A percentile compares a stretch with the other conserved stretches of the same genome.
Evolutionary conservation across 2,329 filamentous ascomycete genomes (phyloP).

Genomic region (Thelonectria rubi): DNA sequence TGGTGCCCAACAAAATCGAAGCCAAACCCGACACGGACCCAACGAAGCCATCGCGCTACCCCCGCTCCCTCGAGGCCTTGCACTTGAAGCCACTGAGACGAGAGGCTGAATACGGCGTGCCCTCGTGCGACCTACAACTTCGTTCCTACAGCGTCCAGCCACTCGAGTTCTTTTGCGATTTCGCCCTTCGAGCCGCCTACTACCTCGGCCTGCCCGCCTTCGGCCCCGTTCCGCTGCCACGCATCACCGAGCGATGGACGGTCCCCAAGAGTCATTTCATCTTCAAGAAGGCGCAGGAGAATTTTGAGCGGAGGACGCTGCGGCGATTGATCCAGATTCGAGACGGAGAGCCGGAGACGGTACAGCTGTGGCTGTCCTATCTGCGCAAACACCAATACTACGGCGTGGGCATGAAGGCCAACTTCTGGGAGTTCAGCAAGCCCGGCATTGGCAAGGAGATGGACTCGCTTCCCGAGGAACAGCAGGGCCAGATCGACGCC

Average conservation of each 20-base stretch:
- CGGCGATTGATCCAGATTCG: constrained; percentile 90
- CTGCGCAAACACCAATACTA: constrained; percentile 91
- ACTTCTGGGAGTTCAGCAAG: constrained; percentile 88
- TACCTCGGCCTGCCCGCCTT: constrained; percentile 87
- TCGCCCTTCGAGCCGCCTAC: constrained; percentile 92
- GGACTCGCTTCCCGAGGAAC: constrained; percentile 36
- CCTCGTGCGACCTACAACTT: constrained; percentile 89
- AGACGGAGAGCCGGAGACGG: constrained; percentile 87
- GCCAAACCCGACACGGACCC: constrained; percentile 6
- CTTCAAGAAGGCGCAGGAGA: constrained; percentile 97
- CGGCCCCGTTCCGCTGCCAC: constrained; percentile 86
- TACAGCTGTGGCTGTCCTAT: constrained; percentile 93
- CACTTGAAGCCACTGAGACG: constrained; percentile 87
- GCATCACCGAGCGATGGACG: constrained; percentile 92
- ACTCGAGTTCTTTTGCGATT: constrained; percentile 93
- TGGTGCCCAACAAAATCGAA: constrained; percentile 27
- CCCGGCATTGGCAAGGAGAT: constrained; percentile 58
- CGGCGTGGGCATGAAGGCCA: constrained; percentile 99
- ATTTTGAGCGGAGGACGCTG: constrained; percentile 91
- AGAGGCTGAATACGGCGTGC: constrained; percentile 77
- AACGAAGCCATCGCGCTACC: constrained; percentile 61
- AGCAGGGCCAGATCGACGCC: constrained; percentile 51
- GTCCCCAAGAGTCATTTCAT: constrained; percentile 90
- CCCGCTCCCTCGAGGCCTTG: constrained; percentile 83
- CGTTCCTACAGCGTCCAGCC: constrained; percentile 91